phyloP scores from a whole-genome alignment of 1,139 yeast species.

The Kodamaea sp. region DNA sequence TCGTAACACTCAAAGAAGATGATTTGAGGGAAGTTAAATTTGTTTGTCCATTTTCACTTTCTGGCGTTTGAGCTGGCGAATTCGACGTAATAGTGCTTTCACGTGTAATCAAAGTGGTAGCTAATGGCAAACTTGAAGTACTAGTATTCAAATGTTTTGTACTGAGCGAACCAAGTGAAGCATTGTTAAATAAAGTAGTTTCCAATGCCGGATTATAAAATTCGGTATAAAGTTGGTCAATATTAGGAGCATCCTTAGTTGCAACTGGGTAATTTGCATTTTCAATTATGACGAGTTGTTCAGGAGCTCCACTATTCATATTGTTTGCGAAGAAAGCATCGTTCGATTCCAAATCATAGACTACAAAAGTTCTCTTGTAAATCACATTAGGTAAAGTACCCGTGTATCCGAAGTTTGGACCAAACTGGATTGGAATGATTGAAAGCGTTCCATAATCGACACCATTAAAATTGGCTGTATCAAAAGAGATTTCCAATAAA shows the following conservation, averaged over 20 bases:
- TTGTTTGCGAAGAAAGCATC: slow-evolving; percentile 16
- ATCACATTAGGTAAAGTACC: slow-evolving; percentile 21
- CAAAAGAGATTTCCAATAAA: slow-evolving; percentile 17
- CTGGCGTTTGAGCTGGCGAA: neutral
- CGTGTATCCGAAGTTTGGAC: slow-evolving; percentile 12
- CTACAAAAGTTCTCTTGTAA: slow-evolving; percentile 17
- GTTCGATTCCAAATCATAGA: slow-evolving; percentile 20
- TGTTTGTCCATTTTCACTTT: no score
- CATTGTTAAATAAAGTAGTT: slow-evolving; percentile 7
- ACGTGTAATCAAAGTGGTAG: neutral
- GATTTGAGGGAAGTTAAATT: no score
- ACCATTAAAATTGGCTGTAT: slow-evolving; percentile 11
- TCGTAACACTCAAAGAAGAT: no score
- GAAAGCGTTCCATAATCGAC: slow-evolving; percentile 14
- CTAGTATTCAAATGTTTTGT: neutral
- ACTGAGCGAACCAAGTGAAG: neutral
- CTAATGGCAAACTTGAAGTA: neutral
- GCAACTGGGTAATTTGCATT: slow-evolving; percentile 14
- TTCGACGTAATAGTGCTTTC: neutral
- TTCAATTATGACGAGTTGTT: slow-evolving; percentile 1
- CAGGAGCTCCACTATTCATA: neutral
- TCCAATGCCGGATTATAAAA: slow-evolving; percentile 15
- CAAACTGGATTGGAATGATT: slow-evolving; percentile 14
- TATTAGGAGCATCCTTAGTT: slow-evolving; percentile 16
- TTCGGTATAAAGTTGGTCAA: slow-evolving; percentile 14